phyloP scores from a whole-genome alignment of 306 rosid genomes.

The Trifolium fragiferum region DNA sequence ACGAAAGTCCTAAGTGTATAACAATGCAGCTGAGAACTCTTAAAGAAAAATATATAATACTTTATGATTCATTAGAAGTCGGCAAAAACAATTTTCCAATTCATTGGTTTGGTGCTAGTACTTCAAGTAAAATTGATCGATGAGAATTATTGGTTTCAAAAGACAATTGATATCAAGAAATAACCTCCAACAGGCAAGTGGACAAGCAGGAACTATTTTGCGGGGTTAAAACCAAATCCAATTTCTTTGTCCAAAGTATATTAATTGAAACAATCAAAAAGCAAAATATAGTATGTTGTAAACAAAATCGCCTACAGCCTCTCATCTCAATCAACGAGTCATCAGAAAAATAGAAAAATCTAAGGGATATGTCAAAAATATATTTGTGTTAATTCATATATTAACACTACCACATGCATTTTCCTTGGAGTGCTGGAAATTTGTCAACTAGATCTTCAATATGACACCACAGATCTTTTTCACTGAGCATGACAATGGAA shows the following conservation, averaged over 20 bases:
- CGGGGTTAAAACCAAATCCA: not conserved
- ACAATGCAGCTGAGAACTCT: constrained; percentile 9
- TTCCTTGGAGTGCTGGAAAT: constrained; percentile 21
- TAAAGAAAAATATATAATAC: not conserved
- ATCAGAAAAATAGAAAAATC: not conserved
- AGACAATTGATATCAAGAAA: constrained; percentile 27
- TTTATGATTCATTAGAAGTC: constrained; percentile 26
- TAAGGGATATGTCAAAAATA: constrained; percentile 8
- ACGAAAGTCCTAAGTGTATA: not conserved
- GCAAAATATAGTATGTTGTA: not conserved
- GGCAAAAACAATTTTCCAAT: constrained; percentile 12
- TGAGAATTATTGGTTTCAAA: constrained; percentile 11
- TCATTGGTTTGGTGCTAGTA: not conserved
- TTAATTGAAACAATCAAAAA: not conserved
- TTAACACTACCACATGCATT: not conserved
- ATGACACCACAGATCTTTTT: constrained; percentile 14
- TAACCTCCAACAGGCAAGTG: constrained; percentile 18
- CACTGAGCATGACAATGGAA: not conserved
- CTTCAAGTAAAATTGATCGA: constrained; percentile 4
- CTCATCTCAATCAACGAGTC: constrained; percentile 1
- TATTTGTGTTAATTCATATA: constrained; percentile 5
- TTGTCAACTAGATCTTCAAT: not conserved
- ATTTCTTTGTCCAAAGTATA: constrained; percentile 25
- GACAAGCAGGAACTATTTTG: not conserved
- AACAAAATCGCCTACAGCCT: not conserved